A percentile compares a stretch with the other conserved stretches of the same genome.
Evolutionary conservation across 371 early-diverging fungal species (phyloP).

Genomic region (Mortierella sp.): DNA sequence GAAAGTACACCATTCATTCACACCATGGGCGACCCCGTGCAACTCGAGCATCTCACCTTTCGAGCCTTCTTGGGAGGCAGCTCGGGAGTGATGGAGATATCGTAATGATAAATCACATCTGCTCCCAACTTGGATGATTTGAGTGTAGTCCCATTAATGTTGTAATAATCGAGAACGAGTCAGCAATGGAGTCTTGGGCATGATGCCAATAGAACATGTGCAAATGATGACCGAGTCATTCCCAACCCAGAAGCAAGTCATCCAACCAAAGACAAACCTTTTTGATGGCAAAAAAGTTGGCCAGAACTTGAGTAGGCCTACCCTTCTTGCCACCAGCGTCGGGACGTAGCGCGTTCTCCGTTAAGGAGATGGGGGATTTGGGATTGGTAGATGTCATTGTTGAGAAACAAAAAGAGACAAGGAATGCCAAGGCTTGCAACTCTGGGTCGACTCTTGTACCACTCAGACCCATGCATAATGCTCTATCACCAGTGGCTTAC

Average conservation of each 20-base stretch:
- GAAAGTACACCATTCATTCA: no score
- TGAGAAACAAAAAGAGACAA: background rate
- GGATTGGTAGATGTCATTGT: background rate
- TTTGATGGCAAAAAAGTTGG: constrained; percentile 46
- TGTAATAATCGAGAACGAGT: no score
- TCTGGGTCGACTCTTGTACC: no score
- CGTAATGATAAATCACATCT: constrained; percentile 46
- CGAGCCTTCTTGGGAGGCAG: constrained; percentile 55
- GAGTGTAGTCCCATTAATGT: no score
- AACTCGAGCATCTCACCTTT: constrained; percentile 25
- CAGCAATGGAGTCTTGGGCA: no score
- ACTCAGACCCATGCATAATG: no score
- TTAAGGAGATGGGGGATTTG: constrained; percentile 14
- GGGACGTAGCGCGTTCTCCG: constrained; percentile 32
- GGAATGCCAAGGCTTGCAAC: background rate
- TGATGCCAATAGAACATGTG: background rate
- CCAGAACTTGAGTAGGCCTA: constrained; percentile 6
- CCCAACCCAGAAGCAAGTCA: background rate
- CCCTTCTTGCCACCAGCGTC: constrained; percentile 28
- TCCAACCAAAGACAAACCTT: constrained; percentile 13
- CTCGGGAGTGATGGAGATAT: constrained; percentile 37
- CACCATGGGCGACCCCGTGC: no score
- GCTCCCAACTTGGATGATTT: constrained; percentile 23
- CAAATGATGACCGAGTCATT: no score
- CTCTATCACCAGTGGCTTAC: no score